Percentiles rank a stretch among this genome's conserved stretches.
Evolutionary conservation across 2,329 filamentous ascomycete species (phyloP).

Genomic region (Beauveria asiatica): DNA sequence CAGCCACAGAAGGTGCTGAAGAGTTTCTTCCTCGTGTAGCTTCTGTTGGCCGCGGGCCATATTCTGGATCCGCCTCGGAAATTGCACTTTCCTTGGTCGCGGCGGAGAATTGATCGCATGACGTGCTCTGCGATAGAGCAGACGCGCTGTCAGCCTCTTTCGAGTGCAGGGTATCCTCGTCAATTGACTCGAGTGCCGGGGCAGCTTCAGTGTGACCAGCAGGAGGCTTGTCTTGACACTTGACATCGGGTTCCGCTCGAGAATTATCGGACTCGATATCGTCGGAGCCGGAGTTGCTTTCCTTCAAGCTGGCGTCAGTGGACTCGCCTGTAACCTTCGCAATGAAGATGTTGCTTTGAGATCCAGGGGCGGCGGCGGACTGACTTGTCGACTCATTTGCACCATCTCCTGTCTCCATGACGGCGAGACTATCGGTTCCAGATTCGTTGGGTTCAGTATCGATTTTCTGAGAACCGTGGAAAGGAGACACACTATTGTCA

Average conservation of each 20-base stretch:
- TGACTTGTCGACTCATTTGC: background rate
- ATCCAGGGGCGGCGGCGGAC: background rate
- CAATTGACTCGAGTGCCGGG: background rate
- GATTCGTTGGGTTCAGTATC: background rate
- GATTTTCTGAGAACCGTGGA: background rate
- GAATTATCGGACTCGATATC: background rate
- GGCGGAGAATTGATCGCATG: background rate
- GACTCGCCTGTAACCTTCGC: background rate
- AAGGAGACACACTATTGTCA: background rate
- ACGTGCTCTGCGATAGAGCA: background rate
- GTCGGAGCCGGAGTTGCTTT: background rate
- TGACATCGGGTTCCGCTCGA: background rate
- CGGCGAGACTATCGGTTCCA: background rate
- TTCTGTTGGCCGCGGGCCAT: background rate
- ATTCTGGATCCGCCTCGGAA: background rate
- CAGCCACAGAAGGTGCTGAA: constrained; percentile 17
- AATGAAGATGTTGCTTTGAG: background rate
- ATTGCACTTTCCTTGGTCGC: background rate
- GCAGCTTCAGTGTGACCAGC: background rate
- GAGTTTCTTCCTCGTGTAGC: background rate
- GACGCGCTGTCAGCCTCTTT: background rate
- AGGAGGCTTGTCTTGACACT: background rate
- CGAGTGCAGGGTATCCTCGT: background rate
- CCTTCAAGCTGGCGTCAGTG: background rate
- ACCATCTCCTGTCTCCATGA: background rate